Base-by-base conservation (phyloP, 78 protist species). In the Dictyostelium discoideum region DNA sequence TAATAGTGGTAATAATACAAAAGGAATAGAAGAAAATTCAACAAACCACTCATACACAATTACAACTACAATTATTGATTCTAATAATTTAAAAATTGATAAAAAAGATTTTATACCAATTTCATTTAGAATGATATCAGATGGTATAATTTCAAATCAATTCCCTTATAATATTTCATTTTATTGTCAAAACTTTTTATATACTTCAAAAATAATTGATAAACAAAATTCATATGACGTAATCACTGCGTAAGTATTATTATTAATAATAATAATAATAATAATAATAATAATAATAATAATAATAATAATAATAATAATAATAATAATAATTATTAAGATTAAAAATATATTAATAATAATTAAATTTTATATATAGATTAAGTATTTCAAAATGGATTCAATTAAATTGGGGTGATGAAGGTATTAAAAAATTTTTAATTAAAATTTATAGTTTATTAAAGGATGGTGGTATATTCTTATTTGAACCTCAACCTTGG, bases 351-450 rank as follows among this genome's bases (percentile, higher is more conserved):
- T 32, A 1, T 32, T 32, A 32, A 42, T 32, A 32, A 42, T 42
- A 2, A 42, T 42, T 42, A 2, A 42, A 42, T 32, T 32, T 32
- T 32, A 32, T 42, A 42, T 78, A n/a, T 46, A 87, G 98, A 32
- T 50, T 97, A 20, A 89, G 97, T 92, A 65, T 96, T n/a, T 42
- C 96, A 13, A 97, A 97, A 54, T 97, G 98, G 98, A 29, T 97
- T 26, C 98, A 97, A 42, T 85, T 97, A 39, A 97, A 97, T 84
- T 96, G 74, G 82, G 98, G 98, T 9, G 98, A 97, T 32, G 88
- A 48, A 69, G 98, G 98, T 16, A 60, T 97, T 22, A 84, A 69
- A 42, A 46, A 42, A 18, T 73, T 97, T 86, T 97, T 97, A 73
- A 69, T 32, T n/a, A 85, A 92, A 29, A 50, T 97, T 37, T 88